Base-by-base conservation (phyloP, 371 early-diverging fungal genomes). In the Circinella umbellata region DNA sequence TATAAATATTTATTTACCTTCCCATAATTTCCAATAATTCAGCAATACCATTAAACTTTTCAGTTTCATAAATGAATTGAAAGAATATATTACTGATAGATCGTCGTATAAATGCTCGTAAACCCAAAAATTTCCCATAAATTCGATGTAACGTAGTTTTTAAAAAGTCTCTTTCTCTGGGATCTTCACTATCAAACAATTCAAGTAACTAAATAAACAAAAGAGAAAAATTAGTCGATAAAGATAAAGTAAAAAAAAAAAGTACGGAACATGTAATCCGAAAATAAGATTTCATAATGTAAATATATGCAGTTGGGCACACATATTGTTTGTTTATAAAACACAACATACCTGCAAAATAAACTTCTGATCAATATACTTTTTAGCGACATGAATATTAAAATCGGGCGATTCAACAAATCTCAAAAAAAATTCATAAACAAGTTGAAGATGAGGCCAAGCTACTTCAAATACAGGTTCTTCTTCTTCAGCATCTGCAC, bases 401-500 rank as follows among this genome's bases (percentile, higher is more conserved):
- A 99, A 99, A 73, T 97, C 98, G 63, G 94, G 92, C 1, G 95
- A 95, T 81, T 99, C 99, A 39, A 98, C 91, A 77, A 98, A 98
- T 62, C 98, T 89, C 64, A 99, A 83, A 78, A 99, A 97, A 77
- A 98, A 95, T 74, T 96, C 97, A 80, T 99, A 99, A 9, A 99
- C 98, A 55, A 97, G 87, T 78, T 95, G 96, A 61, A 98, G 82
- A 81, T 99, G 99, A 36, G 98, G 98, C 99, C 99, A 99, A 17
- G 96, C 96, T 14, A 91, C 76, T 79, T 99, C 99, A 53, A 96
- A 81, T 3, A 95, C 93, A 4, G 98, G 98, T 77, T 99, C 99
- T 76, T 99, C 99, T 75, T 99, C 99, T 74, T 99, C 99, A 6
- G 98, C 97, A 80, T 99, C 99, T 74, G 93, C 98, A 1, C 94